phyloP scores from a whole-genome alignment of 345 rosid species.

The Iberis pinnata region DNA sequence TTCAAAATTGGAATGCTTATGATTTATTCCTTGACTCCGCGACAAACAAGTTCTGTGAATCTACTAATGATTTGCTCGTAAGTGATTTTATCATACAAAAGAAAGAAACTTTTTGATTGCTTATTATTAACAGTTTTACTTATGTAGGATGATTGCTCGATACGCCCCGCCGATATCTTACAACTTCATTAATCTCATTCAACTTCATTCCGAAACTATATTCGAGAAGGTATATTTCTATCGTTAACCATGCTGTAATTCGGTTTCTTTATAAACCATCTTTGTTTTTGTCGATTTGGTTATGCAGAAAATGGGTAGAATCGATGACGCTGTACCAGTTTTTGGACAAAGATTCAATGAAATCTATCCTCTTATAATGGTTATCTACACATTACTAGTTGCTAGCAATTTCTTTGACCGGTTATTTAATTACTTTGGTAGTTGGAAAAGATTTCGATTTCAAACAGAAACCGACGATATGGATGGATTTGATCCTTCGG shows the following conservation, averaged over 20 bases:
- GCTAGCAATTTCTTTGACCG: conserved; percentile 93
- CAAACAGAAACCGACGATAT: conserved; percentile 79
- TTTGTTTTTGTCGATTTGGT: conserved; percentile 11
- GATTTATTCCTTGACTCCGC: conserved; percentile 95
- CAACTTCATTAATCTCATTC: conserved; percentile 92
- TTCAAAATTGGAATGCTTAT: conserved; percentile 93
- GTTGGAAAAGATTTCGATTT: conserved; percentile 83
- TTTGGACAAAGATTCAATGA: conserved; percentile 81
- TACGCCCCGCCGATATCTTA: conserved; percentile 96
- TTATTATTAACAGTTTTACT: conserved; percentile 13
- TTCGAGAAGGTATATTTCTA: conserved; percentile 67
- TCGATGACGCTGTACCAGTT: conserved; percentile 74
- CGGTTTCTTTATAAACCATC: conserved; percentile 12
- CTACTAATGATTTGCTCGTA: conserved; percentile 99
- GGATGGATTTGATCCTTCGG: conserved; percentile 94
- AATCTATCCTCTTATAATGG: conserved; percentile 97
- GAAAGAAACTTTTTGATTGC: neutral
- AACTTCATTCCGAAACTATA: conserved; percentile 54
- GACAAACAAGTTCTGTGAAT: conserved; percentile 94
- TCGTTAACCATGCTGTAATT: conserved; percentile 6
- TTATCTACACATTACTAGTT: conserved; percentile 78
- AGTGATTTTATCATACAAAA: conserved; percentile 21
- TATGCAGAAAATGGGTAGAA: conserved; percentile 92
- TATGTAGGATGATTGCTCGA: conserved; percentile 93
- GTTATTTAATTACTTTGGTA: conserved; percentile 79